Evolutionary conservation across 176 grass and related monocot genomes (phyloP).

Genomic region (Oryza officinalis): DNA sequence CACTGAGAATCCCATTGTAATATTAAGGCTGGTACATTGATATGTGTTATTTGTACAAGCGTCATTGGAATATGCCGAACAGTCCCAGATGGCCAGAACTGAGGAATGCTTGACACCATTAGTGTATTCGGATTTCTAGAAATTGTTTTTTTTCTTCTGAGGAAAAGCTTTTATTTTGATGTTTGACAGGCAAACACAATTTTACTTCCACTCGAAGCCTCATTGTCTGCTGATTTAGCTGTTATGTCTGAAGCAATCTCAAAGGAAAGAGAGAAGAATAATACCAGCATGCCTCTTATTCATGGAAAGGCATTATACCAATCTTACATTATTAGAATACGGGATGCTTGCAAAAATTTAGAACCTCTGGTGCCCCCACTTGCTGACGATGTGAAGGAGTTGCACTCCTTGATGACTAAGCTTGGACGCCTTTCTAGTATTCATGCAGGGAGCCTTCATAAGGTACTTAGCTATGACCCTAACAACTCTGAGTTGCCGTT

Average conservation of each 20-base stretch:
- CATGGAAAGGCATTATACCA: conserved; percentile 79
- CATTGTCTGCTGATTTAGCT: conserved; percentile 72
- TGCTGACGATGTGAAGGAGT: conserved; percentile 58
- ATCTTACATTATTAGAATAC: conserved; percentile 79
- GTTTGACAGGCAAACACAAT: conserved; percentile 74
- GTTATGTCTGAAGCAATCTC: conserved; percentile 66
- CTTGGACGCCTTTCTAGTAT: conserved; percentile 85
- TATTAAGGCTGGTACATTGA: not conserved
- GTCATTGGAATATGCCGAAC: conserved; percentile 26
- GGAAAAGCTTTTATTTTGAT: conserved; percentile 36
- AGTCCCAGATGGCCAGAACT: conserved; percentile 2
- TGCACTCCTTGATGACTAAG: conserved; percentile 82
- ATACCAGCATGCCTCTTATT: conserved; percentile 56
- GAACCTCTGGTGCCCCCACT: conserved; percentile 66
- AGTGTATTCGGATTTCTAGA: conserved; percentile 2
- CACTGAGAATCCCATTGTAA: conserved; percentile 2
- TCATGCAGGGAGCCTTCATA: conserved; percentile 93
- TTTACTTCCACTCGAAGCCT: conserved; percentile 88
- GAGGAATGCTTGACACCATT: conserved; percentile 12
- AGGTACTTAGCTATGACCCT: conserved; percentile 54
- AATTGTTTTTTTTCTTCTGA: conserved; percentile 30
- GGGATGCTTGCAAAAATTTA: conserved; percentile 76
- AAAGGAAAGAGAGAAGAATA: conserved; percentile 67
- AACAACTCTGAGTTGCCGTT: not conserved
- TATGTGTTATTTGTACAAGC: not conserved